These are phyloP conservation scores for Stropharia rugosoannulata DNA, from an alignment of 768 basidiomycete species.

Conservation along the genomic window DNA sequence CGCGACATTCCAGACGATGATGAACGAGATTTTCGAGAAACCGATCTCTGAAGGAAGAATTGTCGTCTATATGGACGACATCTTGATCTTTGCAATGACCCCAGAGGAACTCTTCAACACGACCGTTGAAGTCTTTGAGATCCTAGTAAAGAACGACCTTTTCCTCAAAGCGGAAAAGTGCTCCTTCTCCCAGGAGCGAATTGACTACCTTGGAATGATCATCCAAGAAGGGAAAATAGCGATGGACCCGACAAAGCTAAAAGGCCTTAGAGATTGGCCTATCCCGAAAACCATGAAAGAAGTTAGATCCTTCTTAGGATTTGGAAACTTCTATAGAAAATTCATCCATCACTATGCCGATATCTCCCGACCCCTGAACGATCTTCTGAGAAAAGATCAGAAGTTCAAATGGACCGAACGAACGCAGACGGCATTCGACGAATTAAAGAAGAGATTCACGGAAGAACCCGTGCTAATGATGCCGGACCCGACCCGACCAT, in stretches of 20 bases:
- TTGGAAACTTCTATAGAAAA: constrained; percentile 34
- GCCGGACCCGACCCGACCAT: constrained; percentile 17
- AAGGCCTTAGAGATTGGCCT: constrained; percentile 30
- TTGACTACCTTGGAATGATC: constrained; percentile 29
- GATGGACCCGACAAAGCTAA: constrained; percentile 31
- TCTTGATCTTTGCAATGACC: constrained; percentile 6
- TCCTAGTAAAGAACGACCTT: constrained; percentile 27
- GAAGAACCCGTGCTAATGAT: constrained; percentile 24
- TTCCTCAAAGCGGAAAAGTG: constrained; percentile 37
- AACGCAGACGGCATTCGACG: constrained; percentile 24
- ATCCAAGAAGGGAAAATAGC: constrained; percentile 4
- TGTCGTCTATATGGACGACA: constrained; percentile 15
- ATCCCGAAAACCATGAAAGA: constrained; percentile 5
- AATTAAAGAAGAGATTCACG: constrained; percentile 24
- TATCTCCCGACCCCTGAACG: constrained; percentile 25
- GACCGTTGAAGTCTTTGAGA: constrained; percentile 21
- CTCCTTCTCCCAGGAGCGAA: constrained; percentile 19
- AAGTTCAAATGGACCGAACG: constrained; percentile 25
- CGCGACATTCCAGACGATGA: constrained; percentile 14
- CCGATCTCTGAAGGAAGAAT: not conserved
- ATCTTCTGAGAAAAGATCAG: constrained; percentile 23
- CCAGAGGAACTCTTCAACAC: not conserved
- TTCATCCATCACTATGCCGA: constrained; percentile 33
- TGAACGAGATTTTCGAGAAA: constrained; percentile 10
- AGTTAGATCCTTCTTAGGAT: constrained; percentile 27